A percentile compares a stretch with the other conserved stretches of the same genome.
Conservation (phyloP, 805 yeast species). For the Wickerhamiella nectarea region DNA sequence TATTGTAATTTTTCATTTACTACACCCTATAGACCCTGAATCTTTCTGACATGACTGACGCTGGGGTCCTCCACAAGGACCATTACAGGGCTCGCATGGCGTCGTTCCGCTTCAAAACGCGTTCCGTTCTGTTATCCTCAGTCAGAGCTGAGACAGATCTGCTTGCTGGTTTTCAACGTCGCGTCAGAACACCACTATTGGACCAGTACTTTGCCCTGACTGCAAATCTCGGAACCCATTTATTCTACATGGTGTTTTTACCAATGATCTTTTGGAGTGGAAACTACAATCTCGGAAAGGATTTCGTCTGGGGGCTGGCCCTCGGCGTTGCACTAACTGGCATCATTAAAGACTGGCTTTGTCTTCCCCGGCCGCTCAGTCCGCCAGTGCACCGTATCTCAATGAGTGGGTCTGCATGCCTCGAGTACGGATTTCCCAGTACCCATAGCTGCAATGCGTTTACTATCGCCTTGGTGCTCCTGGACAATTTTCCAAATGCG, state of each 20-base stretch:
- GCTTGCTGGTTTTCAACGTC: conserved; percentile 43
- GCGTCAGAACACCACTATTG: conserved; percentile 33
- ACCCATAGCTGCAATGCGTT: conserved; percentile 94
- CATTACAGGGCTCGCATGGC: conserved; percentile 52
- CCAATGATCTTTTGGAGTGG: conserved; percentile 84
- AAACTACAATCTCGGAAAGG: conserved; percentile 40
- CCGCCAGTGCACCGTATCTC: conserved; percentile 89
- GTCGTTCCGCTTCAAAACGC: conserved; percentile 31
- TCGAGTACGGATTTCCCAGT: conserved; percentile 91
- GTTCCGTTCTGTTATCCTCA: conserved; percentile 41
- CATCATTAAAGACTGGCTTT: conserved; percentile 63
- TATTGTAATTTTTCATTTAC: too few species aligned
- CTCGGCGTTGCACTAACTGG: conserved; percentile 48
- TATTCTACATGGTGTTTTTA: conserved; percentile 79
- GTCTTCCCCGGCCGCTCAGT: conserved; percentile 82
- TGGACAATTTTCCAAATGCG: conserved; percentile 10
- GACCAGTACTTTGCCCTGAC: conserved; percentile 77
- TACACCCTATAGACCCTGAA: neutral
- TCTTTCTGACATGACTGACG: conserved; percentile 34
- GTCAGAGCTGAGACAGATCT: conserved; percentile 52
- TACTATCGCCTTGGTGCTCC: conserved; percentile 48
- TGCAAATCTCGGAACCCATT: conserved; percentile 84
- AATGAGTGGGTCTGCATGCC: conserved; percentile 76
- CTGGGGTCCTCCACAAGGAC: conserved; percentile 56
- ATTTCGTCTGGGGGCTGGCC: conserved; percentile 52